Evolutionary conservation across 1,284 basidiomycete species (phyloP), one percentile per base, ranked within the genome.

Genomic region (Sutorius eximius): DNA sequence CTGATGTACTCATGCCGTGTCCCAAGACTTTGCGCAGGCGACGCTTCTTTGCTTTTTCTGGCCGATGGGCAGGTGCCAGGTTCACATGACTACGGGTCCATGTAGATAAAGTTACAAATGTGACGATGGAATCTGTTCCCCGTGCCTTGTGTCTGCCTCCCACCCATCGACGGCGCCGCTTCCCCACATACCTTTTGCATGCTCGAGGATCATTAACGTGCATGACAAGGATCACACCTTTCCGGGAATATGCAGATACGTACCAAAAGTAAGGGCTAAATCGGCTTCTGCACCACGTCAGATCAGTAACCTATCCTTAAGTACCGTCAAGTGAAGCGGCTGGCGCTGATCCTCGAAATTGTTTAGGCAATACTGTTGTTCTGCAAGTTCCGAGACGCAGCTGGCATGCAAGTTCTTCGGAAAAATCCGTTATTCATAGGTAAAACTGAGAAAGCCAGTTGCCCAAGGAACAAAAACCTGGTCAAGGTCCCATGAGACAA

Each of bases 241-340:
- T 27, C 9, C 13, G 18, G 58, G 51, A 59, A 56, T 18, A 34
- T 34, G 37, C 32, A 30, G 30, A 55, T 34, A 30, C 18, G 20
- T 22, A 24, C 16, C 22, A n/a, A 36, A 18, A n/a, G 29, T 18
- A 30, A 59, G 20, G 13, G 37, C 37, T 27, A 59, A 50, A 20
- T 20, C 29, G 36, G 30, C 34, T 15, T 41, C 38, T 6, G 18
- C 49, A 41, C 40, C 47, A 9, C 42, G 22, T 38, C 36, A 48
- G 22, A 53, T 54, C 55, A 54, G 33, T 20, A 36, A 44, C 20
- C 13, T n/a, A 24, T n/a, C 12, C 22, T 24, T n/a, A 20, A 20
- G 47, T 27, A 41, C 32, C 24, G 32, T 44, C 29, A 20, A 22
- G 42, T 8, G 32, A 51, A 22, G n/a, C n/a, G n/a, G n/a, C n/a